phyloP scores from a whole-genome alignment of 2,329 filamentous ascomycete genomes.

The Scedosporium boydii region DNA sequence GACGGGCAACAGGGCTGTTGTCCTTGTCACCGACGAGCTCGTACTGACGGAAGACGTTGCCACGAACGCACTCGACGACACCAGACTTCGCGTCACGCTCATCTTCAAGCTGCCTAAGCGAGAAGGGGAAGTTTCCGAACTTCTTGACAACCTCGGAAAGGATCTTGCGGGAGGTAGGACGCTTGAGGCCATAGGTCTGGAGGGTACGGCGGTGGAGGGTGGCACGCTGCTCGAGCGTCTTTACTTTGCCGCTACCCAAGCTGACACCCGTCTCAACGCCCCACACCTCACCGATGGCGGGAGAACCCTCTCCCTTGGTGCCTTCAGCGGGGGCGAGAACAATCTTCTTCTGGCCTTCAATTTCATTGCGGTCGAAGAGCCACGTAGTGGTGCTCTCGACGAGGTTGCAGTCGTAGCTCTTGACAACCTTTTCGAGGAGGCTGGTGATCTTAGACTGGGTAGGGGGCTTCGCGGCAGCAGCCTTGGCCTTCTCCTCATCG shows the following conservation, averaged over 20 bases:
- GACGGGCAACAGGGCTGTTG: slow-evolving; percentile 68
- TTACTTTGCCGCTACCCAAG: slow-evolving; percentile 87
- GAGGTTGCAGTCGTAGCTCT: slow-evolving; percentile 82
- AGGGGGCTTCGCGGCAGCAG: slow-evolving; percentile 68
- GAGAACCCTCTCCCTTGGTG: slow-evolving; percentile 79
- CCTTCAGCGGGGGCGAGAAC: slow-evolving; percentile 80
- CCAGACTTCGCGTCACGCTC: slow-evolving; percentile 94
- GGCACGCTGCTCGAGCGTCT: slow-evolving; percentile 76
- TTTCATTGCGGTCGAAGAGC: slow-evolving; percentile 94
- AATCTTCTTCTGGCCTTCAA: slow-evolving; percentile 96
- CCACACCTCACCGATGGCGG: slow-evolving; percentile 91
- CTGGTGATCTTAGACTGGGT: slow-evolving; percentile 80
- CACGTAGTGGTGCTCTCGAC: slow-evolving; percentile 98
- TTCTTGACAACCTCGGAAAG: slow-evolving; percentile 94
- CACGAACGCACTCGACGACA: slow-evolving; percentile 90
- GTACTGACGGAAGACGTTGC: slow-evolving; percentile 88
- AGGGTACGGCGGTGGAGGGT: slow-evolving; percentile 90
- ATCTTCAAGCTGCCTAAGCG: slow-evolving; percentile 89
- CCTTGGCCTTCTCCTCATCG: slow-evolving; percentile 94
- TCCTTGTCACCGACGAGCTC: slow-evolving; percentile 95
- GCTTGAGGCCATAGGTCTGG: slow-evolving; percentile 88
- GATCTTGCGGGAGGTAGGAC: slow-evolving; percentile 83
- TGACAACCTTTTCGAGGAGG: slow-evolving; percentile 83
- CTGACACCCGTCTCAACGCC: slow-evolving; percentile 94
- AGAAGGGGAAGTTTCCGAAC: slow-evolving; percentile 97